Conservation (phyloP, 192 early-diverging fungal species). For the Haplosporangium gracile region DNA sequence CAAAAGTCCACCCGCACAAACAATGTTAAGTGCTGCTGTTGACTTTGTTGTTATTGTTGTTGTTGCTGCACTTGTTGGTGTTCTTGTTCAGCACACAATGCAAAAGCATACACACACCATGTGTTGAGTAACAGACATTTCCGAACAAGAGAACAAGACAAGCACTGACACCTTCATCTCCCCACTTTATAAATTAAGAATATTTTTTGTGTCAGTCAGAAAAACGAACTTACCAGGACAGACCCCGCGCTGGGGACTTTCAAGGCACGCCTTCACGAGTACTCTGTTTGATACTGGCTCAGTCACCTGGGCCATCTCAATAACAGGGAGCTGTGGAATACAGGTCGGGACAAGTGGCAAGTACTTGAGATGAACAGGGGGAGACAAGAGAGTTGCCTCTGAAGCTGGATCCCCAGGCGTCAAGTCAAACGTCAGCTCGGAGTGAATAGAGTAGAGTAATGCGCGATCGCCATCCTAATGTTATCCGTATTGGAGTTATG, state of each 20-base stretch:
- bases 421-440: conserved; percentile 34
- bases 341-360: conserved; percentile 39
- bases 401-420: conserved; percentile 21
- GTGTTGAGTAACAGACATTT: not conserved
- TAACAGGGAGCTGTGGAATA: conserved; percentile 45
- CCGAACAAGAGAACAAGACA: not conserved
- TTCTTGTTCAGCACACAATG: not conserved
- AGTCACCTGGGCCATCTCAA: conserved; percentile 44
- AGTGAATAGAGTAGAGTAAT: conserved; percentile 22
- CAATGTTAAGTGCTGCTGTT: not conserved
- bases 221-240: conserved; percentile 36
- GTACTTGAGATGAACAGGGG: conserved; percentile 46
- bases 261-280: conserved; percentile 29
- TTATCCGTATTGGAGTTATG: not conserved
- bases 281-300: conserved; percentile 19
- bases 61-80: not conserved
- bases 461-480: conserved; percentile 39
- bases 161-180: not conserved
- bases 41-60: not conserved
- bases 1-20: conserved; percentile 39
- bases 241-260: conserved; percentile 47
- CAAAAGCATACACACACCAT: not conserved
- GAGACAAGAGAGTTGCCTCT: conserved; percentile 10
- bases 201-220: not conserved
- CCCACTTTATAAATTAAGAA: not conserved